Percentiles rank a stretch among this genome's conserved stretches.
Evolutionary conservation across 176 grass and related monocot species (phyloP).

Genomic region (Cenchrus purpureus): DNA sequence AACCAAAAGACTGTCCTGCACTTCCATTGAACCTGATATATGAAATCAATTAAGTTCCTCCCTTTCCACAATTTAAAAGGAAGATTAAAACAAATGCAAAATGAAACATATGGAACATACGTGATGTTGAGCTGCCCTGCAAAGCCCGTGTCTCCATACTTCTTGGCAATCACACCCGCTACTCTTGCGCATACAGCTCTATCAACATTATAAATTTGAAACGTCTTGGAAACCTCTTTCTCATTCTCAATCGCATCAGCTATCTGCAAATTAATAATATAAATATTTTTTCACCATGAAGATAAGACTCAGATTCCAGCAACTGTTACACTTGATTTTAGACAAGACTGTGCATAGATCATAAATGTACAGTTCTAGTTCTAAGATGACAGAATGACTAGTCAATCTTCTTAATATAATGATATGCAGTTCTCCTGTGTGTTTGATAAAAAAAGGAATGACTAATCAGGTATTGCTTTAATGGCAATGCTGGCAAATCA

Average conservation of each 20-base stretch:
- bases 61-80: slow-evolving; percentile 25
- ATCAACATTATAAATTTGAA: slow-evolving; percentile 94
- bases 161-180: slow-evolving; percentile 98
- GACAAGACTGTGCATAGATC: slow-evolving; percentile 4
- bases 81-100: slow-evolving; percentile 27
- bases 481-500: slow-evolving; percentile 19
- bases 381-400: slow-evolving; percentile 5
- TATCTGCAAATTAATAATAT: slow-evolving; percentile 67
- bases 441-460: neutral
- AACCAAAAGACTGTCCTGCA: slow-evolving; percentile 97
- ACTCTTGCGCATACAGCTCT: slow-evolving; percentile 93
- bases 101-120: slow-evolving; percentile 56
- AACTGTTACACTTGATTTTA: slow-evolving; percentile 21
- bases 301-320: slow-evolving; percentile 12
- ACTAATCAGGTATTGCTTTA: slow-evolving; percentile 11
- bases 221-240: slow-evolving; percentile 80
- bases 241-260: slow-evolving; percentile 87
- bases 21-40: slow-evolving; percentile 90
- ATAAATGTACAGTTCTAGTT: slow-evolving; percentile 41
- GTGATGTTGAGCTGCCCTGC: slow-evolving; percentile 90
- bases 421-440: too few relatives aligned
- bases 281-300: slow-evolving; percentile 35
- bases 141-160: slow-evolving; percentile 95
- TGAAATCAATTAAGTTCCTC: slow-evolving; percentile 38
- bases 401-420: neutral